These are phyloP conservation scores for Aspergillus homomorphus DNA, from an alignment of 495 filamentous ascomycete species.

Conservation along the genomic window DNA sequence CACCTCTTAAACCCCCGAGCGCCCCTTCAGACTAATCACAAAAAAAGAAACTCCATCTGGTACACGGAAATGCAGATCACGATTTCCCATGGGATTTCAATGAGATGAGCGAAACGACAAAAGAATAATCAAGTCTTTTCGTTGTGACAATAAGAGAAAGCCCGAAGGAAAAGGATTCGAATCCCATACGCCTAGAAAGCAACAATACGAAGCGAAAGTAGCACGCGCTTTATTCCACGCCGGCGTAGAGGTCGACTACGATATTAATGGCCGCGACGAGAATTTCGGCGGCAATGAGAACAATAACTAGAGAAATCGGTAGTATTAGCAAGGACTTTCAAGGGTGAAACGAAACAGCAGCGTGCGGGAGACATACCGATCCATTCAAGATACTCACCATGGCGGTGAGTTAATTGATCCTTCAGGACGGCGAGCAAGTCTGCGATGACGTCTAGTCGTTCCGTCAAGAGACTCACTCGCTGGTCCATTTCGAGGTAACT, in stretches of 20 bases:
- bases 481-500: constrained; percentile 98
- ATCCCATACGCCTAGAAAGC: neutral
- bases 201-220: no score
- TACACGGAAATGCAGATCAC: neutral
- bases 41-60: neutral
- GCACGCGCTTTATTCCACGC: constrained; percentile 54
- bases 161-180: neutral
- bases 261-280: constrained; percentile 94
- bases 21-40: neutral
- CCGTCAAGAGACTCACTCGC: constrained; percentile 82
- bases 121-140: neutral
- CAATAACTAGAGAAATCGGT: constrained; percentile 63
- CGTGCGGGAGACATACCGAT: constrained; percentile 61
- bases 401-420: constrained; percentile 93
- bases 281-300: constrained; percentile 95
- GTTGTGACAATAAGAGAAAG: neutral
- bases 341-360: constrained; percentile 4
- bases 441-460: constrained; percentile 87
- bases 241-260: constrained; percentile 88
- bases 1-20: neutral
- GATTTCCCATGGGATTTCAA: neutral
- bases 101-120: neutral
- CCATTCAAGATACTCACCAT: constrained; percentile 94
- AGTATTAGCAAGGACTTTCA: constrained; percentile 9
- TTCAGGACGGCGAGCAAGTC: constrained; percentile 93